Conservation (phyloP, 352 stramenopile genomes). For the Phytophthora pluvialis region DNA sequence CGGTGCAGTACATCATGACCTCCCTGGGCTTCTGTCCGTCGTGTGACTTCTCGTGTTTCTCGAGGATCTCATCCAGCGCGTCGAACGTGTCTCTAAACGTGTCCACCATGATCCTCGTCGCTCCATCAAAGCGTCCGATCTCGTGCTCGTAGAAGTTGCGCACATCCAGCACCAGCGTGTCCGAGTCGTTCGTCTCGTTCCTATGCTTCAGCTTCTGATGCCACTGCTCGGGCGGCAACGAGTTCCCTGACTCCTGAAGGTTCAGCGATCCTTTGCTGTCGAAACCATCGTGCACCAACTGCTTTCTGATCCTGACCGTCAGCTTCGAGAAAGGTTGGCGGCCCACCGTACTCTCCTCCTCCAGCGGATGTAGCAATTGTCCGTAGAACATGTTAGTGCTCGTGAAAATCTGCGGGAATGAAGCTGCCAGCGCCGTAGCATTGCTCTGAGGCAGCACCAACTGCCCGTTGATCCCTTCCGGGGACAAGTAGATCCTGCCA, state of each 20-base stretch:
- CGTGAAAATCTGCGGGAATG: constrained; percentile 17
- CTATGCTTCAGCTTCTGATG: constrained; percentile 43
- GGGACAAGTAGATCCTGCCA: constrained; percentile 89
- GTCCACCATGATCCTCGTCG: constrained; percentile 65
- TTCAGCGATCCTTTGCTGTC: constrained; percentile 4
- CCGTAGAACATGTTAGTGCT: constrained; percentile 21
- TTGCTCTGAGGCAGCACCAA: constrained; percentile 91
- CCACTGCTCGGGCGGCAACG: constrained; percentile 34
- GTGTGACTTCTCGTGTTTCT: constrained; percentile 37
- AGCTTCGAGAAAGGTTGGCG: constrained; percentile 65
- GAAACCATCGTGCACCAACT: constrained; percentile 92
- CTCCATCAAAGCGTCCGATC: constrained; percentile 57
- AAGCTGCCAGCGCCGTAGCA: constrained; percentile 34
- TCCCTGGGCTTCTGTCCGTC: constrained; percentile 43
- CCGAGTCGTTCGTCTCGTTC: constrained; percentile 32
- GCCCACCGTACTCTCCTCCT: neutral
- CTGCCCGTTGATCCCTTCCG: constrained; percentile 95
- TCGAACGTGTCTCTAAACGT: constrained; percentile 67
- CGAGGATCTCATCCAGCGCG: constrained; percentile 53
- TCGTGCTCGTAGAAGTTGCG: constrained; percentile 70
- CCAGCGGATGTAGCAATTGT: constrained; percentile 8
- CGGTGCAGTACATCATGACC: constrained; percentile 74
- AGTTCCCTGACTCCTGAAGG: neutral
- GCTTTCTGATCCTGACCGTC: constrained; percentile 83
- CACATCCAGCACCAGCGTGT: constrained; percentile 51